Percentiles rank a stretch among this genome's conserved stretches.
phyloP scores from a whole-genome alignment of 2,329 filamentous ascomycete species.

The Arthrinium phaeospermum region DNA sequence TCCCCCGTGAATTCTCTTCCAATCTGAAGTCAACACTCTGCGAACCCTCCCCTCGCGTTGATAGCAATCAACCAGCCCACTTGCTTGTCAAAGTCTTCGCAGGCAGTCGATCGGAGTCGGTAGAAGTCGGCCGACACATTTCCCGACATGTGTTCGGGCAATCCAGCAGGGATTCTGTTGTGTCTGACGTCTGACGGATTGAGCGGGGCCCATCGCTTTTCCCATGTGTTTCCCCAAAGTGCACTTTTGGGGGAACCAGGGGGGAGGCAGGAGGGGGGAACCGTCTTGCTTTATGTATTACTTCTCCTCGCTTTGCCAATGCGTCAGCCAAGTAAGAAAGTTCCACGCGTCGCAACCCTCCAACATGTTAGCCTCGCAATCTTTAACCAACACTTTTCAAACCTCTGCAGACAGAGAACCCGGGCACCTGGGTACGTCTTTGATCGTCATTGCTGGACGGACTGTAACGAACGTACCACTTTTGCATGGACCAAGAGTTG shows the following conservation, averaged over 20 bases:
- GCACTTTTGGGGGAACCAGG: background rate
- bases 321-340: background rate
- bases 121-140: background rate
- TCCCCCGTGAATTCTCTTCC: background rate
- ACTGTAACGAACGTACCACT: background rate
- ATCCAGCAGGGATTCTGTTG: background rate
- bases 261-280: background rate
- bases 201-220: too few relatives aligned
- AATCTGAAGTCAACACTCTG: background rate
- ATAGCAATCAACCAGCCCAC: background rate
- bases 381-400: background rate
- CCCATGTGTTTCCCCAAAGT: constrained; percentile 14
- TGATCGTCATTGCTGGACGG: background rate
- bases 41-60: background rate
- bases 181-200: background rate
- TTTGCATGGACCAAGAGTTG: background rate
- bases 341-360: background rate
- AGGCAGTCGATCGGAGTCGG: background rate
- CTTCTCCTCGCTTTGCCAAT: background rate
- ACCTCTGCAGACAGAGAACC: background rate
- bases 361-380: background rate
- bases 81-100: too few relatives aligned
- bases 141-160: background rate
- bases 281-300: background rate
- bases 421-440: background rate